Evolutionary conservation across 768 basidiomycete species (phyloP), one percentile per base, ranked within the genome.

Genomic region (Trichaptum fuscoviolaceum): DNA sequence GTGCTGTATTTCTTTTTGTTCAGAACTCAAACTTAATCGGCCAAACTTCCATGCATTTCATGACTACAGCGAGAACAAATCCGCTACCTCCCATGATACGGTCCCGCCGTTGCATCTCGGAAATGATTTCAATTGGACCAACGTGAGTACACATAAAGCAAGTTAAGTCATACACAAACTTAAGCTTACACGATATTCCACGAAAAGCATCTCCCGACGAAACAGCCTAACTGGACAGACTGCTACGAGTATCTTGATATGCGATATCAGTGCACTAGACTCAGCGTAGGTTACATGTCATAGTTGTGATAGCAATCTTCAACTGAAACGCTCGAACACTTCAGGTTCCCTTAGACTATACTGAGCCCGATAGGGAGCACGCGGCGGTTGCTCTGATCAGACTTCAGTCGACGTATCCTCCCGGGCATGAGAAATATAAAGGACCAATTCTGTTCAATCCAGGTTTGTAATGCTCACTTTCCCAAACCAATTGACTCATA

Each of bases 361-460:
- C 66, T 0, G 57, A 69, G 25, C 67, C 72, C 7, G 42, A 68
- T 5, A 68, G 34, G 1, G 59, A 25, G 12, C 66, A 62, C 1
- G 71, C 70, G 1, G 66, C 68, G 8, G 66, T 73, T 57, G 72
- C 72, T n/a, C 58, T 71, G 27, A 26, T 65, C 15, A 67, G 69
- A 24, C 24, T 60, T 20, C 71, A 65, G 7, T 69, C 72, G 0
- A 15, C 1, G 20, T 66, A 69, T 27, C 63, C 69, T 17, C 65
- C 67, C 36, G 63, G 66, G 24, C 66, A 70, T 5, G 25, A 65
- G 8, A 12, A 57, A 7, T 73, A 70, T 36, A 68, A 66, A 17
- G 72, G 72, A 23, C 71, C 69, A 20, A 65, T 73, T 27, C 68
- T 71, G 2, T 60, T 67, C 25, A 73, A 71, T 58, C 71, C 72